Base-by-base conservation (phyloP, 768 basidiomycete species). In the Termitomyces sp. region DNA sequence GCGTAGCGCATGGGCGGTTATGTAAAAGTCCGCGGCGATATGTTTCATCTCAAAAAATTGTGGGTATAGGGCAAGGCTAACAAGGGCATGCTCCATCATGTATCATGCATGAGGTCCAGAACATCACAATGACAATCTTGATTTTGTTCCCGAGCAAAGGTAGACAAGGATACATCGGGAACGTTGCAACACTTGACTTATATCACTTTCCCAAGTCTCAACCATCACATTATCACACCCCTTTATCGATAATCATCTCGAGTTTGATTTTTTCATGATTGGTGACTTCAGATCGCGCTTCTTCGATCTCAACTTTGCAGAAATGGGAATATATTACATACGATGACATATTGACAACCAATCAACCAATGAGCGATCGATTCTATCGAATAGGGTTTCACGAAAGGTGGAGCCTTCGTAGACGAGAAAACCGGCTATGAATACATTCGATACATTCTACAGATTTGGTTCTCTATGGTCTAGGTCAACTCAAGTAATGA, bases 231-330 rank as follows among this genome's bases (percentile, higher is more conserved):
- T 49, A 59, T 63, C 55, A 15, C 33, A 12, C 28, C 33, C 40
- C 53, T 50, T 44, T 53, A 59, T 63, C 62, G 62, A 63, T 63
- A 63, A 63, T 63, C 60, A 50, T 31, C 2, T 53, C 42, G 15
- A 44, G 42, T 23, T 35, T 53, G 30, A 28, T 23, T 45, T 42
- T 43, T 44, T 19, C 42, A 43, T 31, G 12, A 33, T 12, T 23
- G 28, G 11, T 45, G 30, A 19, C 43, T 23, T 40, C 38, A 56
- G 46, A 62, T 57, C 53, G 23, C 48, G 23, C n/a, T 31, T 38
- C 47, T 33, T 17, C 37, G 51, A 60, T 60, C 62, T 60, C 28
- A 26, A 47, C 14, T 28, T 51, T 46, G 53, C 41, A 49, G 21
- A 53, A 53, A 46, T 63, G 28, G 10, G 2, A 52, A 30, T 35